Evolutionary conservation across 164 flowering plant species (phyloP).

Genomic region (Kalanchoe fedtschenkoi): DNA sequence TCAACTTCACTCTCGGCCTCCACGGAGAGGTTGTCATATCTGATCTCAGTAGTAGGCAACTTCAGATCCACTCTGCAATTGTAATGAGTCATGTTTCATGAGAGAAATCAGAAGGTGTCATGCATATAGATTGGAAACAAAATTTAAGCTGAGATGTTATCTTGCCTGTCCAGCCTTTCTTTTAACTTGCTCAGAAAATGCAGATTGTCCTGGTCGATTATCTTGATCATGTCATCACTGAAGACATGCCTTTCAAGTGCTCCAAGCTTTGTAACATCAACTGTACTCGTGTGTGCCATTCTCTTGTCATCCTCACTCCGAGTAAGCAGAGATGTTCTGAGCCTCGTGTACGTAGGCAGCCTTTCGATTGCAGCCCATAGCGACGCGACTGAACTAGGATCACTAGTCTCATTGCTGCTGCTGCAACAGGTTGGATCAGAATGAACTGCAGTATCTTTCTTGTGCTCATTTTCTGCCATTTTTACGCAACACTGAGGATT

Average conservation of each 20-base stretch:
- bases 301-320: slow-evolving; percentile 4
- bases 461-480: neutral
- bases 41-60: slow-evolving; percentile 22
- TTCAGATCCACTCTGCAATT: slow-evolving; percentile 21
- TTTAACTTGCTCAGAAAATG: slow-evolving; percentile 10
- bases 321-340: slow-evolving; percentile 13
- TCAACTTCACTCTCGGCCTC: slow-evolving; percentile 26
- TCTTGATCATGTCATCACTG: slow-evolving; percentile 17
- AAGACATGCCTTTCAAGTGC: slow-evolving; percentile 15
- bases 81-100: neutral
- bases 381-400: neutral
- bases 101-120: neutral
- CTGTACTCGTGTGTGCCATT: neutral
- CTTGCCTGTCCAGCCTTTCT: slow-evolving; percentile 16
- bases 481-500: neutral
- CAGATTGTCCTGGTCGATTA: slow-evolving; percentile 18
- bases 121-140: neutral
- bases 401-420: no score
- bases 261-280: slow-evolving; percentile 23
- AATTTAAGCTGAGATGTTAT: neutral
- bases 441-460: neutral
- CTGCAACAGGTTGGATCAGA: no score
- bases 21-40: slow-evolving; percentile 17
- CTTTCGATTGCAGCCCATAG: slow-evolving; percentile 25
- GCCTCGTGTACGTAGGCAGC: slow-evolving; percentile 16